phyloP scores from a whole-genome alignment of 75 land plant genomes.

The Pinus tabuliformis region DNA sequence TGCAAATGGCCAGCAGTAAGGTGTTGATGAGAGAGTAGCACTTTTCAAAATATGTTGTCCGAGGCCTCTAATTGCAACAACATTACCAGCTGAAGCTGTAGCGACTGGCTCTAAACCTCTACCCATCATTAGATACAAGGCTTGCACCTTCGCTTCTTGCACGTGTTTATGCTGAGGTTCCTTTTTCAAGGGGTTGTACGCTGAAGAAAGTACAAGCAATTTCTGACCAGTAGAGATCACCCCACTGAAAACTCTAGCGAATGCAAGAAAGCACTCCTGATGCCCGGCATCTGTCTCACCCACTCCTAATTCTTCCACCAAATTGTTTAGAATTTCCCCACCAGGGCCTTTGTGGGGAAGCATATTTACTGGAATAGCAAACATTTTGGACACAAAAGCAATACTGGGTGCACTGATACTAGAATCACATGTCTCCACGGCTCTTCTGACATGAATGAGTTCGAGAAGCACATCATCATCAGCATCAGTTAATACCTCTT shows the following conservation, averaged over 20 bases:
- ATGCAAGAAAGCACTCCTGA: constrained; percentile 86
- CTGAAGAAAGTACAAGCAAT: constrained; percentile 78
- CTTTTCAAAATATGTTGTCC: constrained; percentile 85
- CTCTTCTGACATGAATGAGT: constrained; percentile 61
- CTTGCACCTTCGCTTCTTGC: constrained; percentile 79
- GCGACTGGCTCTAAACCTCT: constrained; percentile 72
- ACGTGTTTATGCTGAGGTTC: constrained; percentile 58
- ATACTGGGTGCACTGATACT: constrained; percentile 69
- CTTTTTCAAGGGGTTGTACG: constrained; percentile 69
- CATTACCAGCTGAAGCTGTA: constrained; percentile 69
- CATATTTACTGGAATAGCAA: constrained; percentile 79
- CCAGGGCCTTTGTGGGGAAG: constrained; percentile 62
- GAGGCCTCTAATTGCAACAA: constrained; percentile 88
- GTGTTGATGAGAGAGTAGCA: constrained; percentile 82
- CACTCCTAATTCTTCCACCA: constrained; percentile 28
- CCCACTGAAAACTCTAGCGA: constrained; percentile 93
- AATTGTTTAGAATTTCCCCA: constrained; percentile 45
- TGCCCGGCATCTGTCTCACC: constrained; percentile 64
- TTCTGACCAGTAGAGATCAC: constrained; percentile 62
- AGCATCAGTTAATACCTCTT: constrained; percentile 19
- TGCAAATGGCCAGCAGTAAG: constrained; percentile 79
- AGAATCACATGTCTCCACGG: constrained; percentile 75
- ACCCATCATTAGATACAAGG: constrained; percentile 94
- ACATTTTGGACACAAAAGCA: constrained; percentile 94
- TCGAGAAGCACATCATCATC: constrained; percentile 40